Evolutionary conservation across 805 yeast genomes (phyloP).

Genomic region (Wickerhamomyces xylosicus): DNA sequence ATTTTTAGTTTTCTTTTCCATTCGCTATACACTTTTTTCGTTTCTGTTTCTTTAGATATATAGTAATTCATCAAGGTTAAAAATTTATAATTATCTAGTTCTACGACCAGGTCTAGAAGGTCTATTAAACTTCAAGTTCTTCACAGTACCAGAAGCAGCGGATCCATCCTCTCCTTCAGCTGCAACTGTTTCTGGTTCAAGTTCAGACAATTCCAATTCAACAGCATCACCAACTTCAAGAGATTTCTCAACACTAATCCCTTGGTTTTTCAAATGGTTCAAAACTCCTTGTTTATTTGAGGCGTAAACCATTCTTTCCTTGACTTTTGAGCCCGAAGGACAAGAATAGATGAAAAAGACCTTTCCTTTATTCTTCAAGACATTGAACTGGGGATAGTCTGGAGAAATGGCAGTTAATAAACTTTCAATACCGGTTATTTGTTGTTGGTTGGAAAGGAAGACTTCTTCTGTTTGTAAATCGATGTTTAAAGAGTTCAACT

Average conservation of each 20-base stretch:
- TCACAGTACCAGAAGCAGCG: constrained; percentile 1
- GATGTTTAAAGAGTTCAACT: constrained; percentile 39
- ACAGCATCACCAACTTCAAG: constrained; percentile 67
- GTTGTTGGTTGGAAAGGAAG: constrained; percentile 21
- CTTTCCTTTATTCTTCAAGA: constrained; percentile 34
- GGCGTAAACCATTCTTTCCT: constrained; percentile 89
- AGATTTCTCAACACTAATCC: constrained; percentile 26
- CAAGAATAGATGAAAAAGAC: constrained; percentile 70
- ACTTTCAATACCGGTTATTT: constrained; percentile 18
- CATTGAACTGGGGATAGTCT: constrained; percentile 46
- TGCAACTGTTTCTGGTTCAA: constrained; percentile 20
- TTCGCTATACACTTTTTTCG: no score
- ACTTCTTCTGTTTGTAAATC: constrained; percentile 40
- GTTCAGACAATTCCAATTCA: constrained; percentile 50
- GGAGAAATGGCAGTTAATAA: constrained; percentile 24
- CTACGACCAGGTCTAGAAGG: constrained; percentile 68
- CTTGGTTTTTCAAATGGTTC: constrained; percentile 31
- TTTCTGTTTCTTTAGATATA: background rate
- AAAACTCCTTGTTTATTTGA: constrained; percentile 65
- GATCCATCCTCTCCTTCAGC: constrained; percentile 12
- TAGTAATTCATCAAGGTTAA: no score
- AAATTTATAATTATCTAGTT: constrained; percentile 12
- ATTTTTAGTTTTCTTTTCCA: no score
- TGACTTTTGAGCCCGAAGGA: constrained; percentile 84
- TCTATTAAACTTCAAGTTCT: constrained; percentile 35